A percentile compares a stretch with the other conserved stretches of the same genome.
Evolutionary conservation across 1,284 basidiomycete species (phyloP).

Genomic region (Quambalaria eucalypti): DNA sequence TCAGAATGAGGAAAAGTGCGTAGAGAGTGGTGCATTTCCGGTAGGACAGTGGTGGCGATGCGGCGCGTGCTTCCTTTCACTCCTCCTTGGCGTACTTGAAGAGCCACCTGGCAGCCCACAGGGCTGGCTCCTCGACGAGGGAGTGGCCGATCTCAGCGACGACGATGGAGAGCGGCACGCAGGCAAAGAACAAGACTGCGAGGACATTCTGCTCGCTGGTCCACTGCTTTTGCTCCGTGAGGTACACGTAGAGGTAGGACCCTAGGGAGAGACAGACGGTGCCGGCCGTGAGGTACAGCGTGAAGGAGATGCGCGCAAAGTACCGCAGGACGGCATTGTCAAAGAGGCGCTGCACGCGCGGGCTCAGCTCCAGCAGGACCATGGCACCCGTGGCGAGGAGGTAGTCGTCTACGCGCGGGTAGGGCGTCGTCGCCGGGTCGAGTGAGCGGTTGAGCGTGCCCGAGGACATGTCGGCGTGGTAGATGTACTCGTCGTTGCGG

Average conservation of each 20-base stretch:
- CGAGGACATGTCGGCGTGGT: slow-evolving; percentile 20
- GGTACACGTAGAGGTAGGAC: background rate
- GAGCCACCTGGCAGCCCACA: background rate
- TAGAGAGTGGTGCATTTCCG: too few relatives aligned
- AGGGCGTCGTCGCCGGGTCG: slow-evolving; percentile 11
- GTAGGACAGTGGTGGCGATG: too few relatives aligned
- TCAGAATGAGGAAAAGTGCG: too few relatives aligned
- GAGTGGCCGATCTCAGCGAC: background rate
- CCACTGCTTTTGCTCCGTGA: background rate
- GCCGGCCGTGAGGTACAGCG: slow-evolving; percentile 23
- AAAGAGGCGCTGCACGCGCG: slow-evolving; percentile 5
- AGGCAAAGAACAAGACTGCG: background rate
- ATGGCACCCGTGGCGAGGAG: slow-evolving; percentile 20
- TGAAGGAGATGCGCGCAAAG: slow-evolving; percentile 20
- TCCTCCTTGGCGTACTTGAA: too few relatives aligned
- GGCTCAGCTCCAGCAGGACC: slow-evolving; percentile 22
- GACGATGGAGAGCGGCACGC: background rate
- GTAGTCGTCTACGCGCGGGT: slow-evolving; percentile 31
- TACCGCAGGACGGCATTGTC: slow-evolving; percentile 8
- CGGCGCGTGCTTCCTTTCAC: too few relatives aligned
- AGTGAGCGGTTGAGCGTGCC: slow-evolving; percentile 18
- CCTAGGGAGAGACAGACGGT: slow-evolving; percentile 27
- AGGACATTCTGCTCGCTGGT: background rate
- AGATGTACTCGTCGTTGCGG: slow-evolving; percentile 15
- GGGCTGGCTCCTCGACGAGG: background rate